Conservation (phyloP, 148 eudicot genomes). For the Rhododendron simsii region DNA sequence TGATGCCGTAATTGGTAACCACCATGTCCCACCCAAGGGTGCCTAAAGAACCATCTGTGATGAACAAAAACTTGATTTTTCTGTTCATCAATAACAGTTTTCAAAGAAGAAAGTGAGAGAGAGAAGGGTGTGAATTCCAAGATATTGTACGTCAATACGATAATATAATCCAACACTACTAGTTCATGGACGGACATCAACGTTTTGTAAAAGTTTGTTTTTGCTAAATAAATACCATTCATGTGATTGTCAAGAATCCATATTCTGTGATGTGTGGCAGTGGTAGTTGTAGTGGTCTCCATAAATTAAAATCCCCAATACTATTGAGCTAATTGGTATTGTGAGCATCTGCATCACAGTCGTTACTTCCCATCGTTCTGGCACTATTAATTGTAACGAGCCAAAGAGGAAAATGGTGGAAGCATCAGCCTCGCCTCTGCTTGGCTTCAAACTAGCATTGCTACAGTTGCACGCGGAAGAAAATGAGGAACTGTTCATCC, state of each 20-base stretch:
- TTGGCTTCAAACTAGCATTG: too few relatives aligned
- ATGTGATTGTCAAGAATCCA: neutral
- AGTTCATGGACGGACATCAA: neutral
- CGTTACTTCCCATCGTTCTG: too few relatives aligned
- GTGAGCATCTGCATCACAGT: too few relatives aligned
- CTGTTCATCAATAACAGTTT: neutral
- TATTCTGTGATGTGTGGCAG: neutral
- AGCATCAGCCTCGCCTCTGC: too few relatives aligned
- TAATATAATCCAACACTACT: neutral
- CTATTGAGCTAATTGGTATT: neutral
- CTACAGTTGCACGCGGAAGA: too few relatives aligned
- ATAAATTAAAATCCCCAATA: too few relatives aligned
- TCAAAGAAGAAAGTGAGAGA: too few relatives aligned
- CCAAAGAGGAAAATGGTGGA: too few relatives aligned
- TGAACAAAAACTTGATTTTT: neutral
- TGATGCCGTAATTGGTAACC: constrained; percentile 9
- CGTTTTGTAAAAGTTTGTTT: neutral
- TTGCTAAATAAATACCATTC: neutral
- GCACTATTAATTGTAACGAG: too few relatives aligned
- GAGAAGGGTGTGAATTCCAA: neutral
- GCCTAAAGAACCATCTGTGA: neutral
- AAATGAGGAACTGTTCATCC: too few relatives aligned
- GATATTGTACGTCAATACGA: neutral
- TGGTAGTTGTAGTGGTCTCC: neutral
- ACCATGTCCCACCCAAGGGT: neutral